phyloP scores from a whole-genome alignment of 257 asterid genomes.

The Solanum habrochaites region DNA sequence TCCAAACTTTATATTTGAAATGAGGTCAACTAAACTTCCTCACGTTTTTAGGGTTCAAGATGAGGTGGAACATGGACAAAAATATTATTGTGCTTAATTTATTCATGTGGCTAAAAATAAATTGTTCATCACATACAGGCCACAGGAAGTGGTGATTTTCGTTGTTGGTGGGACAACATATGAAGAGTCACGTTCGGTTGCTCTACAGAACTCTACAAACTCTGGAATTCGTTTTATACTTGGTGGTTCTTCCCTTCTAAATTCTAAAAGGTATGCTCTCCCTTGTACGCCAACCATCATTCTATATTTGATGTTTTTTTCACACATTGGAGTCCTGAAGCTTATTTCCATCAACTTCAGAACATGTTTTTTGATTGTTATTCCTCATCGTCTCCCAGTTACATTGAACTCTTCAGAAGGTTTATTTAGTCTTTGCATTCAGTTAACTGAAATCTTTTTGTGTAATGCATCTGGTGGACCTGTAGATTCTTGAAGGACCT shows the following conservation, averaged over 20 bases:
- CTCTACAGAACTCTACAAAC: conserved; percentile 66
- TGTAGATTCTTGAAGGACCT: conserved; percentile 82
- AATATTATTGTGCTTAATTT: not conserved
- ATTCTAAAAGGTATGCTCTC: conserved; percentile 63
- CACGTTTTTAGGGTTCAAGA: not conserved
- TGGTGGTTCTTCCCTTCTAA: conserved; percentile 84
- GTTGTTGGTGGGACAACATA: conserved; percentile 93
- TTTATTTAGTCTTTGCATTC: not conserved
- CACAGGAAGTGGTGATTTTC: conserved; percentile 89
- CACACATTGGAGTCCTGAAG: not conserved
- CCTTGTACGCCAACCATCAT: not conserved
- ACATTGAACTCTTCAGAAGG: not conserved
- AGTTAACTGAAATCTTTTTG: not conserved
- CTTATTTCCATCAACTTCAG: not conserved
- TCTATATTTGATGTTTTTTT: not conserved
- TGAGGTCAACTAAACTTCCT: not conserved
- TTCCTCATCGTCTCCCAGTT: not conserved
- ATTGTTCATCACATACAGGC: conserved; percentile 27
- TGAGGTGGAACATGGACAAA: not conserved
- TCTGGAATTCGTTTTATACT: conserved; percentile 88
- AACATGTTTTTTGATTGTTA: not conserved
- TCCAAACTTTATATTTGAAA: not conserved
- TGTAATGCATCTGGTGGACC: not conserved
- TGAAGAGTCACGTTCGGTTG: conserved; percentile 88
- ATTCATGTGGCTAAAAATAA: not conserved